Percentiles rank a stretch among this genome's conserved stretches.
phyloP scores from a whole-genome alignment of 805 yeast species.

The Kluyveromyces siamensis region DNA sequence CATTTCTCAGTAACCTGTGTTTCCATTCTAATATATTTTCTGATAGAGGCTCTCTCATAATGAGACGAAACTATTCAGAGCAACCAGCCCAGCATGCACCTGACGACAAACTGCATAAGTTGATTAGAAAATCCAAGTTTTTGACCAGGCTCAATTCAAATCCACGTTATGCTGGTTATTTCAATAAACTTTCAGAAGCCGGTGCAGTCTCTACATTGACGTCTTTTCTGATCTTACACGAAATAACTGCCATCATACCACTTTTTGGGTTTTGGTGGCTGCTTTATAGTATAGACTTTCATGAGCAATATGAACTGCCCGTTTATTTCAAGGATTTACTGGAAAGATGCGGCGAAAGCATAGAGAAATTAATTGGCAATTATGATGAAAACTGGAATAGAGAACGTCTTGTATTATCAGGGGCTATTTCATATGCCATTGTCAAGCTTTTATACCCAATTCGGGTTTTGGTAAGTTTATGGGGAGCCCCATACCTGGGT shows the following conservation, averaged over 20 bases:
- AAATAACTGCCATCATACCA: constrained; percentile 66
- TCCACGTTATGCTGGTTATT: constrained; percentile 21
- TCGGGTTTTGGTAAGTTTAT: constrained; percentile 23
- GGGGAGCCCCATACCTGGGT: constrained; percentile 29
- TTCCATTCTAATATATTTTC: neutral
- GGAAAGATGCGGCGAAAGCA: constrained; percentile 48
- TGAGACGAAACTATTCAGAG: neutral
- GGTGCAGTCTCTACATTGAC: constrained; percentile 34
- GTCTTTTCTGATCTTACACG: constrained; percentile 62
- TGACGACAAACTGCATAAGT: constrained; percentile 13
- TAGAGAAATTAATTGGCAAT: constrained; percentile 42
- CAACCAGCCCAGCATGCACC: neutral
- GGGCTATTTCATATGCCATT: constrained; percentile 65
- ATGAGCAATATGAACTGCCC: constrained; percentile 16
- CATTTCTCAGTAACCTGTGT: neutral
- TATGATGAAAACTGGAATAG: constrained; percentile 33
- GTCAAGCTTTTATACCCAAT: constrained; percentile 42
- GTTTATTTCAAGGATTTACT: constrained; percentile 31
- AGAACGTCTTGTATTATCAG: constrained; percentile 51
- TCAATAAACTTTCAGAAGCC: constrained; percentile 20
- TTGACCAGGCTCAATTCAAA: constrained; percentile 18
- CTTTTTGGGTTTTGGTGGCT: constrained; percentile 58
- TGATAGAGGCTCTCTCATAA: neutral
- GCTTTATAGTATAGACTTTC: constrained; percentile 45
- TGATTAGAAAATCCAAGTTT: constrained; percentile 19